phyloP scores from a whole-genome alignment of 768 basidiomycete genomes.

The Brasilioporus rufonigricans region DNA sequence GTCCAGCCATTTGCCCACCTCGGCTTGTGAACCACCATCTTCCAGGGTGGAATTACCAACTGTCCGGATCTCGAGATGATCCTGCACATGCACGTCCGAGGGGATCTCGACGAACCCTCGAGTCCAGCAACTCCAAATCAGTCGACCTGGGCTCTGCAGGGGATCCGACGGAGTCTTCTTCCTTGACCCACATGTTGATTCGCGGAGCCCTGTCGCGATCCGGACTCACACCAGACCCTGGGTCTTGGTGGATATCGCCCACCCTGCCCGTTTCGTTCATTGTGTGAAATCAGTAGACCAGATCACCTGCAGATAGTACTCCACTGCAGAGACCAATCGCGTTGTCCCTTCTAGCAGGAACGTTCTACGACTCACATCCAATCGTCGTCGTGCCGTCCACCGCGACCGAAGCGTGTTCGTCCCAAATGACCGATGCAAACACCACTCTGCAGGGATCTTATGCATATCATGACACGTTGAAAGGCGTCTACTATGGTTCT shows the following conservation, averaged over 20 bases:
- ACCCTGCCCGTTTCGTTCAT: constrained; percentile 4
- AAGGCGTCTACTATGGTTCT: constrained; percentile 70
- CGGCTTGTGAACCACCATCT: no score
- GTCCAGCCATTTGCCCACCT: no score
- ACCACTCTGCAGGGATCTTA: constrained; percentile 51
- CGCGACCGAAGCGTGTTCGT: neutral
- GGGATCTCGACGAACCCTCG: constrained; percentile 9
- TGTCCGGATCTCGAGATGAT: no score
- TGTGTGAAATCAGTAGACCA: constrained; percentile 1
- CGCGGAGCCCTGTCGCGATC: constrained; percentile 1
- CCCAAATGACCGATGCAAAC: constrained; percentile 10
- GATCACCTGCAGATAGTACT: constrained; percentile 10
- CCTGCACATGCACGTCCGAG: constrained; percentile 17
- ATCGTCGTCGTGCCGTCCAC: no score
- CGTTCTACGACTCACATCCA: neutral
- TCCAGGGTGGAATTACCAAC: no score
- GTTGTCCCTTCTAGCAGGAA: neutral
- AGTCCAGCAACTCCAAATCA: no score
- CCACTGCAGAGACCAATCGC: constrained; percentile 1
- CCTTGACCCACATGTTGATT: no score
- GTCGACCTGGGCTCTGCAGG: constrained; percentile 9
- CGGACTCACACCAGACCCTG: neutral
- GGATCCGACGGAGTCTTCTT: constrained; percentile 16
- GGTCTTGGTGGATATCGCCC: neutral
- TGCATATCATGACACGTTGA: constrained; percentile 64